Evolutionary conservation across 495 filamentous ascomycete species (phyloP).

Genomic region (Penicillium soppii): DNA sequence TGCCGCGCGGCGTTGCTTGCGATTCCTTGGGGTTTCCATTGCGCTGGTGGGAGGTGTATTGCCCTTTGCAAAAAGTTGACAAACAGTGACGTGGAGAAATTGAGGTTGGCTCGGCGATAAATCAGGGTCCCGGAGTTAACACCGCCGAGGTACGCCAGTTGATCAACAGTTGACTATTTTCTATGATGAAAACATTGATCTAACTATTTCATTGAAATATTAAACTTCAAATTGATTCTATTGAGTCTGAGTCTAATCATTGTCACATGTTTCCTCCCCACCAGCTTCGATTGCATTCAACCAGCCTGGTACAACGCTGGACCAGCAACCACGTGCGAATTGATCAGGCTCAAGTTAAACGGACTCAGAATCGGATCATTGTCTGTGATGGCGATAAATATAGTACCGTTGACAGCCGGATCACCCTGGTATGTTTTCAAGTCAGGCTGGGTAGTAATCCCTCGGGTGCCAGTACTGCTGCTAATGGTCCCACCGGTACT

Average conservation of each 20-base stretch:
- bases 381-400: constrained; percentile 79
- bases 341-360: constrained; percentile 72
- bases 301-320: constrained; percentile 79
- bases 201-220: neutral
- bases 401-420: constrained; percentile 73
- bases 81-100: constrained; percentile 17
- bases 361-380: constrained; percentile 65
- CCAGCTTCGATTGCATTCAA: too few species aligned
- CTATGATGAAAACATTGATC: too few species aligned
- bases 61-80: neutral
- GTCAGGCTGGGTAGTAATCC: constrained; percentile 69
- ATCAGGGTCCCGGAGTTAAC: constrained; percentile 8
- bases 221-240: neutral
- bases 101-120: constrained; percentile 16
- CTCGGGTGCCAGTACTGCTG: constrained; percentile 50
- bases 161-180: too few species aligned
- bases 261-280: too few species aligned
- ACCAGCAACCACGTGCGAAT: constrained; percentile 73
- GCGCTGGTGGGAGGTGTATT: neutral
- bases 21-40: constrained; percentile 43
- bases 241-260: too few species aligned
- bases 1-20: constrained; percentile 49
- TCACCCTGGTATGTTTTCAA: constrained; percentile 61
- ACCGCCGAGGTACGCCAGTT: neutral
- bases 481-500: constrained; percentile 29